Conservation (phyloP, 2,329 filamentous ascomycete species). For the Diaporthe humulicola region DNA sequence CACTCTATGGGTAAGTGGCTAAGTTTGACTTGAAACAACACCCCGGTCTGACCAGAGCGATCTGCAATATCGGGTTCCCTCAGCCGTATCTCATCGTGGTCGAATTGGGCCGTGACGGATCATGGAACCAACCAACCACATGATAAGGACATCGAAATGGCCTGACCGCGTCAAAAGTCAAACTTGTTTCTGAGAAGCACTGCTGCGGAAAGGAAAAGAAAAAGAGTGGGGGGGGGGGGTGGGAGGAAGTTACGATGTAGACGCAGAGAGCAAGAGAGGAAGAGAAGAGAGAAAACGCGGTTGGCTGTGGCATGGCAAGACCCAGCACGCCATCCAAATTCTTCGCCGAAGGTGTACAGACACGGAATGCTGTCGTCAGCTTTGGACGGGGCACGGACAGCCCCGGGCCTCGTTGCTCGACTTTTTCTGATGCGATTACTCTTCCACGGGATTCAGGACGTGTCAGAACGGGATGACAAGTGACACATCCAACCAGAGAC, state of each 20-base stretch:
- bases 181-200: neutral
- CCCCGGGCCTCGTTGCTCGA: neutral
- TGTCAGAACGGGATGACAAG: slow-evolving; percentile 16
- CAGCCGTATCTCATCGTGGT: neutral
- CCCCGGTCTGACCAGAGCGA: slow-evolving; percentile 5
- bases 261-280: neutral
- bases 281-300: neutral
- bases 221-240: neutral
- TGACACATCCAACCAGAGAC: slow-evolving; percentile 9
- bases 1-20: slow-evolving; percentile 25
- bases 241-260: neutral
- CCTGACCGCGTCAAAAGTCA: neutral
- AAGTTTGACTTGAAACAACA: slow-evolving; percentile 22
- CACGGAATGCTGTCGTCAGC: slow-evolving; percentile 5
- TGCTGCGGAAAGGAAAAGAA: neutral
- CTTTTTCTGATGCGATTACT: neutral
- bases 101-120: neutral
- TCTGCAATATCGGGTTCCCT: slow-evolving; percentile 20
- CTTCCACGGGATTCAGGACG: neutral
- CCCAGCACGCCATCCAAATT: neutral
- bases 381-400: slow-evolving; percentile 7
- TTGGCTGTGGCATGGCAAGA: neutral
- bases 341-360: slow-evolving; percentile 1
- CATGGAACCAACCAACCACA: neutral
- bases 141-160: neutral